Conservation (phyloP, 2,329 filamentous ascomycete genomes). For the Exophiala dermatitidis region DNA sequence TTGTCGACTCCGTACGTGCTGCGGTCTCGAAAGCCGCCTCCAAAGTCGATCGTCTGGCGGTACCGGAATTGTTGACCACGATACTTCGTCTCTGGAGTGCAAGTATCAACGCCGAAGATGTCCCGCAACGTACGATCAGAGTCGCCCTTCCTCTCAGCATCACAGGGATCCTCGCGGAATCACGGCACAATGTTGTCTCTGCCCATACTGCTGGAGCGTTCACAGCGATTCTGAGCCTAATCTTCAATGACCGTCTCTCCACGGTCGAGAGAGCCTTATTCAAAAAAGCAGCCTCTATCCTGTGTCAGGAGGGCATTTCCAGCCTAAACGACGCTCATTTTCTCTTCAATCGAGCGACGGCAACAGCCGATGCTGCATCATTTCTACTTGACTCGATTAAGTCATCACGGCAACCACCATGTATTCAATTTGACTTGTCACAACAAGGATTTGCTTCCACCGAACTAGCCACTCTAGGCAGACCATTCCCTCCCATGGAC, state of each 20-base stretch:
- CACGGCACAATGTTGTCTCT: slow-evolving; percentile 61
- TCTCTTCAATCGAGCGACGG: slow-evolving; percentile 55
- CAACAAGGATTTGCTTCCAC: slow-evolving; percentile 81
- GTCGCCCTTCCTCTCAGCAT: slow-evolving; percentile 61
- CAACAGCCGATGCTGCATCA: slow-evolving; percentile 49
- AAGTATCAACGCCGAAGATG: slow-evolving; percentile 5
- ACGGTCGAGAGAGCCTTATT: slow-evolving; percentile 53
- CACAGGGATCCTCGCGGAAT: slow-evolving; percentile 51
- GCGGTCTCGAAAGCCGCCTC: slow-evolving; percentile 19
- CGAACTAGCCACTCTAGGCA: slow-evolving; percentile 78
- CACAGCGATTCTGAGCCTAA: slow-evolving; percentile 57
- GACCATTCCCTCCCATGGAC: slow-evolving; percentile 72
- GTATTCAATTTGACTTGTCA: slow-evolving; percentile 90
- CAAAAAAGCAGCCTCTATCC: slow-evolving; percentile 57
- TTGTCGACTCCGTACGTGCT: slow-evolving; percentile 3
- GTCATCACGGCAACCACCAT: slow-evolving; percentile 68
- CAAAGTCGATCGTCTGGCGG: slow-evolving; percentile 19
- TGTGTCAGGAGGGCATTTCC: slow-evolving; percentile 70
- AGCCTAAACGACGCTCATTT: slow-evolving; percentile 75
- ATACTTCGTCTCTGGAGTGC: slow-evolving; percentile 24
- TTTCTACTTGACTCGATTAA: slow-evolving; percentile 70
- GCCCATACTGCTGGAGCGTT: slow-evolving; percentile 67
- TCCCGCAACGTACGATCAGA: slow-evolving; percentile 19
- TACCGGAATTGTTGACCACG: slow-evolving; percentile 26
- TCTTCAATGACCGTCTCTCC: slow-evolving; percentile 52